A percentile compares a stretch with the other conserved stretches of the same genome.
Conservation (phyloP, 495 filamentous ascomycete species). For the Evansstolkia leycettana region DNA sequence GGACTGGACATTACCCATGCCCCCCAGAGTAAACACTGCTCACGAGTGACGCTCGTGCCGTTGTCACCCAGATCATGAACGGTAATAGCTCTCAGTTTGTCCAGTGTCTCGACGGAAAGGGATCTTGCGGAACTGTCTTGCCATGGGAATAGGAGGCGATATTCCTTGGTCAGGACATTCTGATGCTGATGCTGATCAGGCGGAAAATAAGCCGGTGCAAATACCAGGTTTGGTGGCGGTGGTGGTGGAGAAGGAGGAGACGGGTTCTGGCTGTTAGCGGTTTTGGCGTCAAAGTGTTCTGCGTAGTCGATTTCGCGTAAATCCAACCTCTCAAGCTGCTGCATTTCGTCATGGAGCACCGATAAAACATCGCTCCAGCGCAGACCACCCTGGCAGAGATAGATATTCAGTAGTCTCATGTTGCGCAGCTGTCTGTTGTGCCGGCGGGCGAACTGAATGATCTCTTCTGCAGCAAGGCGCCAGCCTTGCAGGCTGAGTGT, state of each 20-base stretch:
- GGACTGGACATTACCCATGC: conserved; percentile 42
- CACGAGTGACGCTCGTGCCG: conserved; percentile 35
- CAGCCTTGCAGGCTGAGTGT: conserved; percentile 56
- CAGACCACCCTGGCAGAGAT: conserved; percentile 40
- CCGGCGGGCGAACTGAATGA: conserved; percentile 42
- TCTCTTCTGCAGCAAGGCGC: conserved; percentile 46
- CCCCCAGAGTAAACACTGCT: conserved; percentile 50
- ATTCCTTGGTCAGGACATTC: conserved; percentile 3
- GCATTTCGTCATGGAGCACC: conserved; percentile 45
- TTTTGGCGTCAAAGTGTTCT: conserved; percentile 35
- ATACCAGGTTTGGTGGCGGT: background rate
- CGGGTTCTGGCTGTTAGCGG: conserved; percentile 4
- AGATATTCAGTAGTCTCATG: conserved; percentile 44
- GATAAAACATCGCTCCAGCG: conserved; percentile 49
- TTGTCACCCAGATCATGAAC: conserved; percentile 47
- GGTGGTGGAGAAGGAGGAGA: background rate
- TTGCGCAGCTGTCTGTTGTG: conserved; percentile 44
- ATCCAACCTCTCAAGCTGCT: conserved; percentile 45
- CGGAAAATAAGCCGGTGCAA: too few relatives aligned
- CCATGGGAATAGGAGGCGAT: conserved; percentile 4
- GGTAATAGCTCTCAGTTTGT: conserved; percentile 13
- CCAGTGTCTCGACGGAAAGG: conserved; percentile 11
- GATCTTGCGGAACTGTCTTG: conserved; percentile 9
- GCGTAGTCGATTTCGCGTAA: conserved; percentile 51
- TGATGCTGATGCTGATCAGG: too few relatives aligned